phyloP scores from a whole-genome alignment of 2,329 filamentous ascomycete species.

The Hypoxylon sp. region DNA sequence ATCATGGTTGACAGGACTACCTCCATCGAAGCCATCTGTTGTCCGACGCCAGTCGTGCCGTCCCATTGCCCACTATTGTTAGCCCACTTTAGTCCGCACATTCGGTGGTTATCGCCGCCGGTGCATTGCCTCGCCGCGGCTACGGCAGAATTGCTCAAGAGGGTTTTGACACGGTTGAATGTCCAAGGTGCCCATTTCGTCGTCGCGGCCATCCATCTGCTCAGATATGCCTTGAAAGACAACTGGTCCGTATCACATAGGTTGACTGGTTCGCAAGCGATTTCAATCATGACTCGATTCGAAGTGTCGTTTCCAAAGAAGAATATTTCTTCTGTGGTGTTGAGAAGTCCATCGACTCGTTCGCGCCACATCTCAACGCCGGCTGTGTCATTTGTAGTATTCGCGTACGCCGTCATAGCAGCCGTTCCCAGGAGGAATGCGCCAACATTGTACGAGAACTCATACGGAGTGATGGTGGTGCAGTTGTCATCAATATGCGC shows the following conservation, averaged over 20 bases:
- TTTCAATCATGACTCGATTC: constrained; percentile 71
- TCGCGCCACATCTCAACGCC: constrained; percentile 69
- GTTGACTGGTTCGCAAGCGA: constrained; percentile 74
- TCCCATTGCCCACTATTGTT: constrained; percentile 67
- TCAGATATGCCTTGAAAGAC: constrained; percentile 75
- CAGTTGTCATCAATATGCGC: constrained; percentile 71
- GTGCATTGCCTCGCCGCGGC: constrained; percentile 71
- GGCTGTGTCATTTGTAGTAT: constrained; percentile 48
- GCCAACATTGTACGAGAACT: constrained; percentile 80
- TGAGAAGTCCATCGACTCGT: constrained; percentile 70
- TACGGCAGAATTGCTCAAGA: constrained; percentile 69
- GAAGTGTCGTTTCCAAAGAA: constrained; percentile 63
- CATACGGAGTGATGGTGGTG: constrained; percentile 70
- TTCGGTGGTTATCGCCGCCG: constrained; percentile 69
- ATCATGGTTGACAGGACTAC: constrained; percentile 75
- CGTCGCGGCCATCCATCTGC: constrained; percentile 73
- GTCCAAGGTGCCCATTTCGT: constrained; percentile 76
- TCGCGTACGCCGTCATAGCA: constrained; percentile 77
- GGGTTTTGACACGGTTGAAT: constrained; percentile 65
- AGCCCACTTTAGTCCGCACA: constrained; percentile 75
- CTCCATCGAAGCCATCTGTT: constrained; percentile 79
- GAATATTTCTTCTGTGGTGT: constrained; percentile 70
- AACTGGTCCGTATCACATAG: constrained; percentile 74
- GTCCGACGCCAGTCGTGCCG: constrained; percentile 73
- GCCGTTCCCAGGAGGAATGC: constrained; percentile 76